Evolutionary conservation across 1,284 basidiomycete species (phyloP).

Genomic region (Cryptococcus sp.): DNA sequence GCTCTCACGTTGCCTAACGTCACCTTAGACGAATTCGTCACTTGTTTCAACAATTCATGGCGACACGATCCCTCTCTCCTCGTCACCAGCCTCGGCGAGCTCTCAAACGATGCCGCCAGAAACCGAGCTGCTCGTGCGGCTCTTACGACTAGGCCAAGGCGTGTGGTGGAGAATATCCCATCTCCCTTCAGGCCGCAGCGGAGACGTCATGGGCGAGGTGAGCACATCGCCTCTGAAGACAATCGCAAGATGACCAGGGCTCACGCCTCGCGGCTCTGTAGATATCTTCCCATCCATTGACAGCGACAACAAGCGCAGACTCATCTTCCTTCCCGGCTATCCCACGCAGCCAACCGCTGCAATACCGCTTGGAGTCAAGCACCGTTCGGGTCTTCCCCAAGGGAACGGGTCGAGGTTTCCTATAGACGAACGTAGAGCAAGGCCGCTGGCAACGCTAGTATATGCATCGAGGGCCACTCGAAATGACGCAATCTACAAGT

Average conservation of each 20-base stretch:
- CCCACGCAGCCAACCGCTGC: slow-evolving; percentile 38
- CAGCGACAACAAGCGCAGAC: slow-evolving; percentile 5
- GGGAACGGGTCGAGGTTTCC: slow-evolving; percentile 52
- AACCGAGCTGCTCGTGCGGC: slow-evolving; percentile 31
- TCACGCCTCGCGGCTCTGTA: slow-evolving; percentile 1
- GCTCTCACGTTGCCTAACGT: not conserved
- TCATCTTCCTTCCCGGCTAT: slow-evolving; percentile 17
- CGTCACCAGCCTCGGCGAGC: slow-evolving; percentile 6
- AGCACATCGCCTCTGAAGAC: slow-evolving; percentile 9
- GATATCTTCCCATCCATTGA: slow-evolving; percentile 38
- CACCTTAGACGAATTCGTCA: slow-evolving; percentile 17
- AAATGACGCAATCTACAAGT: no score
- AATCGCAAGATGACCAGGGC: no score
- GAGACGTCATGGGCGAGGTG: slow-evolving; percentile 51
- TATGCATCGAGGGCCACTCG: no score
- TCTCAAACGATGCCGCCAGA: slow-evolving; percentile 9
- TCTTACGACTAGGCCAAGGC: slow-evolving; percentile 32
- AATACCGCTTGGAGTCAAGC: slow-evolving; percentile 49
- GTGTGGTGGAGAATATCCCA: slow-evolving; percentile 49
- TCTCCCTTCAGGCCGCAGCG: slow-evolving; percentile 44
- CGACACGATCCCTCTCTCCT: slow-evolving; percentile 32
- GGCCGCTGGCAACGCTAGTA: no score
- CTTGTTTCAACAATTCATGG: slow-evolving; percentile 43
- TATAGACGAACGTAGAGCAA: slow-evolving; percentile 24
- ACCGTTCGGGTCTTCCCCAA: slow-evolving; percentile 52